Evolutionary conservation across 148 eudicot species (phyloP), one percentile per base, ranked within the genome.

Genomic region (Rhododendron kiyosumense): DNA sequence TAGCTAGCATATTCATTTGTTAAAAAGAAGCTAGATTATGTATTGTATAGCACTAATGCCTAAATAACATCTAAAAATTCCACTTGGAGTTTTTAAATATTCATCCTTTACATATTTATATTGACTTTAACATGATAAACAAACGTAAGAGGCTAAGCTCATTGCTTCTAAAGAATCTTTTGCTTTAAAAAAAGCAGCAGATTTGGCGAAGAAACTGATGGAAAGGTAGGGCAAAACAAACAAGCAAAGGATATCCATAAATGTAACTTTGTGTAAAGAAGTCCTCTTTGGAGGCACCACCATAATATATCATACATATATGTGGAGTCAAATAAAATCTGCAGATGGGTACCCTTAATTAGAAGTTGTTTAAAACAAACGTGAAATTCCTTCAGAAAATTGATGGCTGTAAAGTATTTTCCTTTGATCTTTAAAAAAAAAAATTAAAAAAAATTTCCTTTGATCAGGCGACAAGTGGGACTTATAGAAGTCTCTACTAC

Each of bases 231-330:
- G n/a, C 38, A 7, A 82, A 81, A 10, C 69, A 17, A 15, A 0
- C 12, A 83, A 26, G 52, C 14, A 65, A 83, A 83, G 77, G 14
- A 65, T 9, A 79, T 12, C 14, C 54, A 4, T 46, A 79, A n/a
- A 79, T 12, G 30, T 2, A 43, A 77, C 80, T 77, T 77, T 77
- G 80, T 38, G 49, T 77, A 77, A 41, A 43, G 51, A 38, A 43
- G 80, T 77, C 52, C 80, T 77, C 80, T 77, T 77, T 77, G 30
- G 80, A 22, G 28, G 80, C 49, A 22, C 15, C 78, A 34, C 78
- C 43, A 15, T 30, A 32, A 74, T 74, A 5, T 13, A 14, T 52
- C 22, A 54, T 54, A 17, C 3, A 17, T 15, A 5, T 59, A 20
- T 59, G n/a, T 20, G 24, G n/a, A 59, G n/a, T 24, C 3, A 57